Base-by-base conservation (phyloP, 2,329 filamentous ascomycete species). In the Pseudogymnoascus sp. region DNA sequence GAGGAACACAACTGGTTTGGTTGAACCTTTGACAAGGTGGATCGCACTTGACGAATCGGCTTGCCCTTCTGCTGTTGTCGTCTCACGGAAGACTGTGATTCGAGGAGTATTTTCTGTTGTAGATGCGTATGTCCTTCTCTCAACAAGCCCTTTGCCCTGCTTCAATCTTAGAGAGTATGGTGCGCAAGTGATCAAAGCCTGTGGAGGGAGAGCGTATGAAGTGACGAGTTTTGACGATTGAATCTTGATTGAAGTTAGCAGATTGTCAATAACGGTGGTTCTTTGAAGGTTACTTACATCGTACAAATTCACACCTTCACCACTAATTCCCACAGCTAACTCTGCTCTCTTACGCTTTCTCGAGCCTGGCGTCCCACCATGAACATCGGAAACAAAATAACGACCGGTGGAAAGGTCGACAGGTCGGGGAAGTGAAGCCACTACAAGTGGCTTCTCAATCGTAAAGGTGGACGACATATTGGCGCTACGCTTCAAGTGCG, bases 171-270 rank as follows among this genome's bases (percentile, higher is more conserved):
- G 72, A 14, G 86, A 88, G 71, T 79, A 81, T 18, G 85, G 81
- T 7, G 85, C 74, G 72, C 85, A 88, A 61, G 84, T 84, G 71
- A 88, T 86, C 60, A 79, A 80, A 61, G 86, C 82, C 72, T 87
- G 84, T 1, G 86, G 86, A 25, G 86, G 83, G 64, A 88, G 81
- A 21, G 86, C 85, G 71, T 88, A 88, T 1, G 86, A 88, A 5
- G 85, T 88, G 68, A 88, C 80, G 65, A 88, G 76, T 65, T 82
- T 79, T 5, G 85, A 83, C 3, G 83, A 81, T 3, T 84, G 79
- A 52, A 88, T 78, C 86, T 88, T 66, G 63, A 31, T 28, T 45
- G 33, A 45, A 45, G 41, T 64, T 63, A 68, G 63, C 35, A n/a
- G 8, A 16, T 67, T 28, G 66, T 3, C 23, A 28, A 28, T 5